Evolutionary conservation across 441 rosid species (phyloP).

Genomic region (Croton setiger): DNA sequence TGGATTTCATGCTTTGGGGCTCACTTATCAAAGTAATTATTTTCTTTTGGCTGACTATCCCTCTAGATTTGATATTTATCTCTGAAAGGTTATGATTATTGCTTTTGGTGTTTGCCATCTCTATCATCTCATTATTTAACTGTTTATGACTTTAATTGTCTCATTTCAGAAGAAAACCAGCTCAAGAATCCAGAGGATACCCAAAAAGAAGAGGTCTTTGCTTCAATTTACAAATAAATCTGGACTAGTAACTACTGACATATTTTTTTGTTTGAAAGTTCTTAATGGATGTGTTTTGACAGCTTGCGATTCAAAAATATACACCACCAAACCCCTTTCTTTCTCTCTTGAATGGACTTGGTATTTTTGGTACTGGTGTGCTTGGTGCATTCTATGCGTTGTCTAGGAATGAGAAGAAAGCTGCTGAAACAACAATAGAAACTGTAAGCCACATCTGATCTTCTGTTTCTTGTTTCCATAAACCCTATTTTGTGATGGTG

Average conservation of each 20-base stretch:
- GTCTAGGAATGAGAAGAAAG: conserved; percentile 55
- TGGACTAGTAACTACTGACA: conserved; percentile 5
- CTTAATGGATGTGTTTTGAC: conserved; percentile 27
- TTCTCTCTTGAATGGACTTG: conserved; percentile 73
- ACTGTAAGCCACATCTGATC: conserved; percentile 48
- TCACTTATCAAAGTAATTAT: neutral
- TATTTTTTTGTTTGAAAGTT: conserved; percentile 18
- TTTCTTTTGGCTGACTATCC: neutral
- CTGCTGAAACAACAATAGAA: conserved; percentile 49
- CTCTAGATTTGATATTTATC: conserved; percentile 1
- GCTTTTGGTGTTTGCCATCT: neutral
- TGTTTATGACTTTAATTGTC: conserved; percentile 18
- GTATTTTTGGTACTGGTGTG: conserved; percentile 66
- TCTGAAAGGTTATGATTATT: conserved; percentile 7
- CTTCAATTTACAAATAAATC: conserved; percentile 15
- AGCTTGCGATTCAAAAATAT: conserved; percentile 44
- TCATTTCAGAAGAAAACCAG: conserved; percentile 45
- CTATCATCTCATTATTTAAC: neutral
- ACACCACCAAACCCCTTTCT: conserved; percentile 55
- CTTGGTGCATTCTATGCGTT: conserved; percentile 88
- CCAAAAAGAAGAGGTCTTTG: conserved; percentile 50
- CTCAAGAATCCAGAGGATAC: conserved; percentile 31
- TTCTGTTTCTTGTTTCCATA: conserved; percentile 12
- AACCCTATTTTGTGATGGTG: conserved; percentile 5
- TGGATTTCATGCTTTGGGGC: neutral